phyloP scores from a whole-genome alignment of 345 rosid genomes.

The Dipteronia dyeriana region DNA sequence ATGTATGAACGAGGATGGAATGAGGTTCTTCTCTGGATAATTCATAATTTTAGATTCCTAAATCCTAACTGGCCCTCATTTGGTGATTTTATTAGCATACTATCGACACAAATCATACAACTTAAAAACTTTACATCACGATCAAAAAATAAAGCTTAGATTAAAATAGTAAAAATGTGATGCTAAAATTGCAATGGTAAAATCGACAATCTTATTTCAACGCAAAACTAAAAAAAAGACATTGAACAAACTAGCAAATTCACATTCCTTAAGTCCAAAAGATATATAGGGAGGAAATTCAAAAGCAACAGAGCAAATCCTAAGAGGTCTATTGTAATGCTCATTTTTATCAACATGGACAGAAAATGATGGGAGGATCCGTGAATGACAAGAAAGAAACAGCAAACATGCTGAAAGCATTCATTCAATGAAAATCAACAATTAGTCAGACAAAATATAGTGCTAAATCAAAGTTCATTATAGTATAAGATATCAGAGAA shows the following conservation, averaged over 20 bases:
- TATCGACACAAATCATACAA: neutral
- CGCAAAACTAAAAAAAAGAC: neutral
- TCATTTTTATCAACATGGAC: neutral
- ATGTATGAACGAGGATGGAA: neutral
- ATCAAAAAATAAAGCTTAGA: too few species aligned
- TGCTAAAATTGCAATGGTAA: too few species aligned
- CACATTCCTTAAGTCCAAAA: neutral
- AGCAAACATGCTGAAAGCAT: neutral
- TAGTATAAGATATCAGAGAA: neutral
- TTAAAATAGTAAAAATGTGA: too few species aligned
- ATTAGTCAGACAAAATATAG: neutral
- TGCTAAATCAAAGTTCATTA: neutral
- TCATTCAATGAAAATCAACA: neutral
- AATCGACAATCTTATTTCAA: neutral
- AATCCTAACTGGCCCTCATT: neutral
- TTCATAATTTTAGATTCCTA: neutral
- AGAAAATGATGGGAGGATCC: neutral
- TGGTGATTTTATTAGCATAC: neutral
- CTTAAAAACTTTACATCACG: too few species aligned
- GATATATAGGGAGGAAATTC: neutral
- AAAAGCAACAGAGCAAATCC: too few species aligned
- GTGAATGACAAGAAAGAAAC: neutral
- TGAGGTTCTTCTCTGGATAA: neutral
- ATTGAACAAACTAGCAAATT: neutral
- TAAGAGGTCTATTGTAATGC: neutral